Conservation (phyloP, 176 grass and related monocot genomes). For the Rhynchospora breviuscula region DNA sequence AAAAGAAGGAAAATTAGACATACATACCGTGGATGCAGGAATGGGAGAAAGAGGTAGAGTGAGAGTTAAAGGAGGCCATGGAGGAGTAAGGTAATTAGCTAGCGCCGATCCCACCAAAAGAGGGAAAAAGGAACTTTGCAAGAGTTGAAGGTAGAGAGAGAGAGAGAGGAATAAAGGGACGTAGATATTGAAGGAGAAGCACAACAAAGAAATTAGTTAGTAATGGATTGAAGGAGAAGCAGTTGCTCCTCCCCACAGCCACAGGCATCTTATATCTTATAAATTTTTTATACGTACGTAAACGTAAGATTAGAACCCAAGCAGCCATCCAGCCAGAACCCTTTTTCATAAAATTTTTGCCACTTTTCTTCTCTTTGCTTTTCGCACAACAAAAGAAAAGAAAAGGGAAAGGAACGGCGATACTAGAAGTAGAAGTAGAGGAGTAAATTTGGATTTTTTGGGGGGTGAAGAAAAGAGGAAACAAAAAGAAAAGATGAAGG, state of each 20-base stretch:
- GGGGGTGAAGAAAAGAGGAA: neutral
- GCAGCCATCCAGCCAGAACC: too few species aligned
- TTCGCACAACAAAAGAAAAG: neutral
- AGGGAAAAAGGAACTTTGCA: conserved; percentile 24
- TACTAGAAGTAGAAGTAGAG: neutral
- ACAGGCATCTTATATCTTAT: conserved; percentile 10
- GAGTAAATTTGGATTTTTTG: neutral
- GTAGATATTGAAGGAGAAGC: neutral
- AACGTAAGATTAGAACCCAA: neutral
- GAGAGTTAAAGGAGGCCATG: conserved; percentile 18
- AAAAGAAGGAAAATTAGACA: neutral
- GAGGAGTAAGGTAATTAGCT: neutral
- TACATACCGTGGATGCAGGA: conserved; percentile 28
- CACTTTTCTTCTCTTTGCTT: neutral
- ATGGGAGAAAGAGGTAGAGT: neutral
- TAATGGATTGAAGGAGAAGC: neutral
- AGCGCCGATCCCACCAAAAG: neutral
- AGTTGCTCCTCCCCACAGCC: neutral
- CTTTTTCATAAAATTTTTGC: too few species aligned
- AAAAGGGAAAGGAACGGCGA: neutral
- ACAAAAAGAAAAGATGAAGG: conserved; percentile 18
- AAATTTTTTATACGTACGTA: neutral
- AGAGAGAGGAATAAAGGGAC: conserved; percentile 14
- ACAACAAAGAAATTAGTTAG: too few species aligned
- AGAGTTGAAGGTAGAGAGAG: neutral